Base-by-base conservation (phyloP, 176 grass and related monocot genomes). In the Dactylis glomerata region DNA sequence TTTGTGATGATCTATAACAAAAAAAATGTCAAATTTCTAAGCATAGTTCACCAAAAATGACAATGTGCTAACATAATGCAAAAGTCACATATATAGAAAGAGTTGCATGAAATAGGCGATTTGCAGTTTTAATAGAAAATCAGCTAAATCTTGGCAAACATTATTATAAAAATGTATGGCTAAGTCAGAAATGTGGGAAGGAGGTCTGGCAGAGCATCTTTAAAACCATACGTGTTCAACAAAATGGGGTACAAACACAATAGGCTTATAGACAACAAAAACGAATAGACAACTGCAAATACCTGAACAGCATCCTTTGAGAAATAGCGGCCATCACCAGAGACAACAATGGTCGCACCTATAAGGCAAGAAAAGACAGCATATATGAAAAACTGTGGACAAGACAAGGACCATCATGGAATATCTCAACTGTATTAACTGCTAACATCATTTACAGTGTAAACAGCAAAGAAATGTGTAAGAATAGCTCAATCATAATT, bases 261-360 rank as follows among this genome's bases (percentile, higher is more conserved):
- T 71, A 63, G 12, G 45, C n/a, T 55, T 12, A 81, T 73, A 50
- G 33, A 63, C 6, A n/a, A n/a, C 67, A 24, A 28, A 40, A 84
- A 24, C 45, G 61, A 87, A 55, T 10, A 76, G 17, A 64, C 24
- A 46, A 66, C 24, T 56, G 30, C 23, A 83, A 72, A 83, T 73
- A 96, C 96, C 93, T 99, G 93, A 94, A 99, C 88, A 74, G 96
- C 93, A 84, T 96, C 96, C 82, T 99, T 89, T 36, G 96, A 99
- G 87, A 96, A 99, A 87, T 96, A 99, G 45, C 96, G 96, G 37
- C 96, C 96, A 99, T 99, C 96, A 65, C 96, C 93, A 7, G 96
- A 99, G 76, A 99, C 93, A 81, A 99, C 96, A 96, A 99, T 89
- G 40, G 93, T 99, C 0, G 91, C 96, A 76, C 96, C 96, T 99